Evolutionary conservation across 345 rosid genomes (phyloP), one percentile per base, ranked within the genome.

Genomic region (Mallotus nudiflorus): DNA sequence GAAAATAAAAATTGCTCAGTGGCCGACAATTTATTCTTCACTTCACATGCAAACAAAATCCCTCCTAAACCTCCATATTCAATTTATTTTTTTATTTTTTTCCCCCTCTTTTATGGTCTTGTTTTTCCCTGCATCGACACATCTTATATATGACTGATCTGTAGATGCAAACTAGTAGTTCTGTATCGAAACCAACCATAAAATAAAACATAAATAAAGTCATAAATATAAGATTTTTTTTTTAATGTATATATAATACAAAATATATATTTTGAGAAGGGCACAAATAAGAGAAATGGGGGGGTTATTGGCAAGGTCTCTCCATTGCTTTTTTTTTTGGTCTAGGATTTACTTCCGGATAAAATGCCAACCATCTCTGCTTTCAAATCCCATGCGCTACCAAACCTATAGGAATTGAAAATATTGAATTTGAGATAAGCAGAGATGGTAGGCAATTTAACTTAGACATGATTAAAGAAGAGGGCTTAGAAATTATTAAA

Each of bases 361-460:
- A 81, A 85, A 85, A 81, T 88, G 90, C 90, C 79, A 77, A 82
- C 87, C 79, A 84, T 84, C 87, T 84, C 85, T 68, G 60, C 73
- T 79, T 74, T 65, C 75, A 70, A 54, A 63, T 70, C 55, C 78
- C 80, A 75, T 25, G 29, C 25, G 29, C 25, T 27, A 37, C 64
- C 11, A 6, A 11, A 68, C 25, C 44, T 18, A 13, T n/a, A 51
- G 74, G 54, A 52, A n/a, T 27, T 48, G 33, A 22, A 42, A 42
- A 12, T 57, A 18, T 57, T 29, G 22, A 29, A 16, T 29, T 15
- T 9, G 20, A 29, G 28, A 1, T 28, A 77, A 52, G 76, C 81
- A 81, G 90, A 88, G 88, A 83, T 84, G 81, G 85, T 68, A 75
- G 81, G 88, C 88, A 84, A 78, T 83, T 84, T 84, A 82, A 80